Evolutionary conservation across 306 rosid species (phyloP).

Genomic region (Lablab purpureus): DNA sequence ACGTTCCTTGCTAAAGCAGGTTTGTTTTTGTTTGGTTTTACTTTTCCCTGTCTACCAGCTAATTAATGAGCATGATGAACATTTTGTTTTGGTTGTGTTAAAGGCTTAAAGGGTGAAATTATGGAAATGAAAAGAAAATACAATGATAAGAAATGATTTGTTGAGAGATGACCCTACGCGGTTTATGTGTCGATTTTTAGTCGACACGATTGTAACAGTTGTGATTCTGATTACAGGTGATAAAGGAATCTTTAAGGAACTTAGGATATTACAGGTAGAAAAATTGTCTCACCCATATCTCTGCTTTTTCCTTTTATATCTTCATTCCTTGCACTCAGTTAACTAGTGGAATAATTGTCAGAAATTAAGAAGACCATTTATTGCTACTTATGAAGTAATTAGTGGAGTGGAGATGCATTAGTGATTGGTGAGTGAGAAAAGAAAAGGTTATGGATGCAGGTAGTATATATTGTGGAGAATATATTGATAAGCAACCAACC

Average conservation of each 20-base stretch:
- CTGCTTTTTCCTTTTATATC: slow-evolving; percentile 34
- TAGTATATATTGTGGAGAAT: slow-evolving; percentile 45
- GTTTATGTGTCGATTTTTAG: slow-evolving; percentile 56
- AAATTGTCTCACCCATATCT: slow-evolving; percentile 53
- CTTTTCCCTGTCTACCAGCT: slow-evolving; percentile 52
- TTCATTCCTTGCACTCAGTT: slow-evolving; percentile 30
- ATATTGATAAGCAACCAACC: slow-evolving; percentile 42
- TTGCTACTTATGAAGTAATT: slow-evolving; percentile 1
- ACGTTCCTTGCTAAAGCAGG: slow-evolving; percentile 33
- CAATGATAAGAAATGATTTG: slow-evolving; percentile 55
- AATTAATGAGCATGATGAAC: slow-evolving; percentile 55
- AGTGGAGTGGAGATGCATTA: slow-evolving; percentile 48
- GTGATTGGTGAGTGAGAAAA: slow-evolving; percentile 31
- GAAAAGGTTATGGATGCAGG: slow-evolving; percentile 49
- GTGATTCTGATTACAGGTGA: slow-evolving; percentile 52
- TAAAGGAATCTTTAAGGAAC: slow-evolving; percentile 55
- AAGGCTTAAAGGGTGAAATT: slow-evolving; percentile 52
- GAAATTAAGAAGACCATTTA: slow-evolving; percentile 43
- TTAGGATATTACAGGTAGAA: slow-evolving; percentile 53
- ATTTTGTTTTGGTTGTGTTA: slow-evolving; percentile 38
- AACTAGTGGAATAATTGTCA: slow-evolving; percentile 28
- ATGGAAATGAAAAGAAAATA: slow-evolving; percentile 48
- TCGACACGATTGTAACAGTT: slow-evolving; percentile 60
- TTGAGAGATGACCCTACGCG: slow-evolving; percentile 48
- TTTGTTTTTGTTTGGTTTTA: slow-evolving; percentile 40